Evolutionary conservation across 106 monocot species (phyloP).

Genomic region (Amphibolis antarctica): DNA sequence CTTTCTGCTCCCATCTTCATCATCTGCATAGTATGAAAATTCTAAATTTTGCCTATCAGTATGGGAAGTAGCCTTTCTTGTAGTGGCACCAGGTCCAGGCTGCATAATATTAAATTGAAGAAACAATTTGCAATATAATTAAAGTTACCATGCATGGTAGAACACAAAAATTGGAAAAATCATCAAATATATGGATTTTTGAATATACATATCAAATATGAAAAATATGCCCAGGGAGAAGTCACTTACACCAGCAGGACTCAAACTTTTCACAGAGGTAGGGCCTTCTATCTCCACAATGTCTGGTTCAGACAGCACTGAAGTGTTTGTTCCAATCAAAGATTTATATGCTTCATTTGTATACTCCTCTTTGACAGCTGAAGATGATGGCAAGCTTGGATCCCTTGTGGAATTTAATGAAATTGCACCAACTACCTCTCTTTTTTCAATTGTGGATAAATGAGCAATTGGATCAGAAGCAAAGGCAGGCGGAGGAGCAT

Average conservation of each 20-base stretch:
- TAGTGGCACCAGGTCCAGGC: constrained; percentile 89
- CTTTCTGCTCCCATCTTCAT: constrained; percentile 76
- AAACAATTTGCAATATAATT: no score
- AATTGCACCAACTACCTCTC: constrained; percentile 23
- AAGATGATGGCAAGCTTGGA: constrained; percentile 18
- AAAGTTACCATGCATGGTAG: no score
- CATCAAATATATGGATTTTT: no score
- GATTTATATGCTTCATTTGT: constrained; percentile 18
- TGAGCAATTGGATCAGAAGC: constrained; percentile 65
- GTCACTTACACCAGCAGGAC: constrained; percentile 44
- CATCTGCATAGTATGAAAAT: constrained; percentile 87
- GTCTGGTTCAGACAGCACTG: constrained; percentile 44
- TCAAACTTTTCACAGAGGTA: constrained; percentile 33
- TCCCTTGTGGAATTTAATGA: constrained; percentile 25
- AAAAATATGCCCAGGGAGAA: not conserved
- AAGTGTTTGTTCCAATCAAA: constrained; percentile 17
- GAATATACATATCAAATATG: no score
- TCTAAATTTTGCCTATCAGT: constrained; percentile 73
- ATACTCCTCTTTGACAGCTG: constrained; percentile 10
- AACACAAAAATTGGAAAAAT: no score
- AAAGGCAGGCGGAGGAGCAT: constrained; percentile 69
- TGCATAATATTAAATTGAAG: constrained; percentile 12
- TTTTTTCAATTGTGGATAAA: constrained; percentile 30
- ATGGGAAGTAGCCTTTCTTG: constrained; percentile 60
- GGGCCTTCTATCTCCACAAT: constrained; percentile 88